Conservation (phyloP, 768 basidiomycete genomes). For the Dendrothele bispora region DNA sequence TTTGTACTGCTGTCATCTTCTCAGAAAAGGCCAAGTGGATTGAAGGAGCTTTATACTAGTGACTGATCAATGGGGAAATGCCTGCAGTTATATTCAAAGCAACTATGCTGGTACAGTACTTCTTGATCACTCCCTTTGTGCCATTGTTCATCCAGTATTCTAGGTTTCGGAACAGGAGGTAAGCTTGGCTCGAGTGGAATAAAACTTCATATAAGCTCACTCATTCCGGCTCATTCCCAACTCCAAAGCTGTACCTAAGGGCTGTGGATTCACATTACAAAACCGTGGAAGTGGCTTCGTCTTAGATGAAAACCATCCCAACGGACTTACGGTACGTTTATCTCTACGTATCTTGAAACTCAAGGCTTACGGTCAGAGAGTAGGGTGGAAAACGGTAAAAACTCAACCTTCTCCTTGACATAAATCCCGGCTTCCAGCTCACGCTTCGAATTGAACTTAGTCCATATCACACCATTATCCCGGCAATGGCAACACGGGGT, state of each 20-base stretch:
- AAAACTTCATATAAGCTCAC: background rate
- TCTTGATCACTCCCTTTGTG: background rate
- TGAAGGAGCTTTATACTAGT: constrained; percentile 38
- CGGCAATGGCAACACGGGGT: constrained; percentile 76
- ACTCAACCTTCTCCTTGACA: constrained; percentile 37
- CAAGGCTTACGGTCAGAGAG: background rate
- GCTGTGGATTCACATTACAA: constrained; percentile 95
- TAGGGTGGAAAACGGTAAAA: constrained; percentile 74
- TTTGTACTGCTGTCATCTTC: constrained; percentile 19
- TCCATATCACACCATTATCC: constrained; percentile 86
- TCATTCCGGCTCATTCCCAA: background rate
- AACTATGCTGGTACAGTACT: constrained; percentile 71
- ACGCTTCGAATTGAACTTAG: no score
- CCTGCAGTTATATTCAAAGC: constrained; percentile 87
- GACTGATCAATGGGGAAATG: constrained; percentile 85
- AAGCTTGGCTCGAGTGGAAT: constrained; percentile 41
- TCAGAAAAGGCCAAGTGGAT: background rate
- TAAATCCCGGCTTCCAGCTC: no score
- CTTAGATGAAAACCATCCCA: constrained; percentile 80
- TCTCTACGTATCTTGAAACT: background rate
- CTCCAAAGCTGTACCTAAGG: constrained; percentile 80
- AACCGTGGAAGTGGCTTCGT: constrained; percentile 89
- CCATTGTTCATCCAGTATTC: constrained; percentile 2
- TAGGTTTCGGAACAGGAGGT: constrained; percentile 91
- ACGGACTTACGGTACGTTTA: constrained; percentile 64